A percentile compares a stretch with the other conserved stretches of the same genome.
Evolutionary conservation across 2,329 filamentous ascomycete species (phyloP).

Genomic region (Trichophyton verrucosum): DNA sequence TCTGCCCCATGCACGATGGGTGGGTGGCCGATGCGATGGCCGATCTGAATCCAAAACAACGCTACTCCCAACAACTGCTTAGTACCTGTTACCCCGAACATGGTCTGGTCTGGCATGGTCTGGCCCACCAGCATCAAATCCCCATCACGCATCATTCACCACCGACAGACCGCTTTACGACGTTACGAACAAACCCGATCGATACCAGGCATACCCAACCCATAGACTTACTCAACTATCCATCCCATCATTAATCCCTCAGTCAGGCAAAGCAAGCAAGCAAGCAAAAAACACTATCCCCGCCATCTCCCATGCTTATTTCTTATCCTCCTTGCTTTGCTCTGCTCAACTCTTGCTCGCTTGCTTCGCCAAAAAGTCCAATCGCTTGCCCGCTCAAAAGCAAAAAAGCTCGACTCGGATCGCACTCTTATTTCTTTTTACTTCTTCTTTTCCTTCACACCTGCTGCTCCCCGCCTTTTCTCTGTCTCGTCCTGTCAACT

Average conservation of each 20-base stretch:
- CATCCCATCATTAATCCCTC: neutral
- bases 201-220: conserved; percentile 3
- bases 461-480: neutral
- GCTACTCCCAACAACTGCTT: neutral
- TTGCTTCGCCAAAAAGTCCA: neutral
- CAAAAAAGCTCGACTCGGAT: neutral
- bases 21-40: neutral
- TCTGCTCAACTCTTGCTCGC: too few species aligned
- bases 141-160: neutral
- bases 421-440: neutral
- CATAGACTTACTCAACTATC: neutral
- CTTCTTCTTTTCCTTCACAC: neutral
- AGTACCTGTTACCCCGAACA: neutral
- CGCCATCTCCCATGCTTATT: too few species aligned
- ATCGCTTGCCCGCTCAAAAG: neutral
- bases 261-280: neutral
- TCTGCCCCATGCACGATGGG: neutral
- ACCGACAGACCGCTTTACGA: neutral
- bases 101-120: neutral
- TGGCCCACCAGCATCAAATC: neutral
- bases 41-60: neutral
- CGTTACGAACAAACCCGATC: neutral
- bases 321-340: neutral
- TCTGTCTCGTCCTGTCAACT: too few species aligned
- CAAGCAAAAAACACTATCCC: too few species aligned